These are phyloP conservation scores for Cetradonia linearis DNA, from an alignment of 495 filamentous ascomycete genomes.

Conservation along the genomic window DNA sequence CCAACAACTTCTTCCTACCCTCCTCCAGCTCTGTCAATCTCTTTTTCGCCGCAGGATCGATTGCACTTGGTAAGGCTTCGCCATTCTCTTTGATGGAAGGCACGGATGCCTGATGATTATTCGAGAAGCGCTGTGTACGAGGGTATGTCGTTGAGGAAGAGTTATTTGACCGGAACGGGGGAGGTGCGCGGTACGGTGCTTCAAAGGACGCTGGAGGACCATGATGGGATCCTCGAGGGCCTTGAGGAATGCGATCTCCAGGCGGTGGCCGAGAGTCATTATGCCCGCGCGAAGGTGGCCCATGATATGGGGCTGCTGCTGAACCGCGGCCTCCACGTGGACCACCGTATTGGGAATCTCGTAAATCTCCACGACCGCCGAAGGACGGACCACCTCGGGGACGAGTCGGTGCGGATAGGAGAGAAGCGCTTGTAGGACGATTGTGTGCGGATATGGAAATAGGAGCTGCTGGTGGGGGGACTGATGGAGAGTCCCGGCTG, in stretches of 20 bases:
- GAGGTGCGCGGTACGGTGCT: conserved; percentile 30
- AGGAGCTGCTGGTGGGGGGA: conserved; percentile 39
- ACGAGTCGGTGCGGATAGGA: conserved; percentile 50
- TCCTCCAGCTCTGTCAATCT: conserved; percentile 43
- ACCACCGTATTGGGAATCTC: conserved; percentile 30
- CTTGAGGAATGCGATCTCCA: conserved; percentile 33
- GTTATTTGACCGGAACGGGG: conserved; percentile 41
- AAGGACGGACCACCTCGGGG: conserved; percentile 40
- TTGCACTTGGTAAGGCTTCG: conserved; percentile 29
- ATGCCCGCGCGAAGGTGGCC: conserved; percentile 21
- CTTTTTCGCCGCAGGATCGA: conserved; percentile 38
- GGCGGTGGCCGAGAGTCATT: conserved; percentile 23
- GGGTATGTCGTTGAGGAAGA: conserved; percentile 40
- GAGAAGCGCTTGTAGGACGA: conserved; percentile 39
- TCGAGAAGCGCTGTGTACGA: conserved; percentile 40
- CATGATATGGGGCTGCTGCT: conserved; percentile 20
- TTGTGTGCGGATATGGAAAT: conserved; percentile 39
- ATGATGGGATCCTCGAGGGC: conserved; percentile 30
- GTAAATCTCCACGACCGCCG: conserved; percentile 13
- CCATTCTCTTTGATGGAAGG: conserved; percentile 45
- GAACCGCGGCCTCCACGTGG: conserved; percentile 31
- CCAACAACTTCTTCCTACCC: conserved; percentile 45
- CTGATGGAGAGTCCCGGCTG: conserved; percentile 37
- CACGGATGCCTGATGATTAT: conserved; percentile 43
- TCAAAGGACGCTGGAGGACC: conserved; percentile 21